Evolutionary conservation across 2,329 filamentous ascomycete species (phyloP).

Genomic region (Furcasterigmium sp.): DNA sequence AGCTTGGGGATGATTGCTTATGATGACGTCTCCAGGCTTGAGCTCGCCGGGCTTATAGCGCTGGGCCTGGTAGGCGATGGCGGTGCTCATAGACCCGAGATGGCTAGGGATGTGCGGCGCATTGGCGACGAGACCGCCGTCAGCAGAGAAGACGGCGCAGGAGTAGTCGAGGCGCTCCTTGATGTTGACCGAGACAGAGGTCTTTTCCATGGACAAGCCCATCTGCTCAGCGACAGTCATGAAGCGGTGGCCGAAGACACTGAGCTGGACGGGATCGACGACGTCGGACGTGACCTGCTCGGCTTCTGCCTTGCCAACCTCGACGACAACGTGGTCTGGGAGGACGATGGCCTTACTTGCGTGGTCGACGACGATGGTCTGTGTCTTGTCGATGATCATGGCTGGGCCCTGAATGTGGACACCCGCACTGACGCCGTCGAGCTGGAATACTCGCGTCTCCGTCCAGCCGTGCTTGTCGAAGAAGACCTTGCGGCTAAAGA

Average conservation of each 20-base stretch:
- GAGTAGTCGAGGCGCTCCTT: conserved; percentile 79
- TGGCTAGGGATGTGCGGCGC: conserved; percentile 72
- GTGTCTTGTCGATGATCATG: conserved; percentile 63
- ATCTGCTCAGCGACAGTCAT: conserved; percentile 82
- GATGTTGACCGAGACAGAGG: conserved; percentile 69
- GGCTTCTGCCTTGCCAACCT: conserved; percentile 55
- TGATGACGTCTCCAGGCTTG: conserved; percentile 67
- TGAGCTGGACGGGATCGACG: conserved; percentile 66
- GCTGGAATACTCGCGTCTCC: conserved; percentile 62
- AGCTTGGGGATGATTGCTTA: conserved; percentile 44
- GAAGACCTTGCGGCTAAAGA: conserved; percentile 3
- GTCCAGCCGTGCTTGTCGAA: conserved; percentile 31
- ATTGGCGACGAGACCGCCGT: conserved; percentile 68
- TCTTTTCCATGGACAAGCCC: conserved; percentile 72
- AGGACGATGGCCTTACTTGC: conserved; percentile 25
- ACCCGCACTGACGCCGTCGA: conserved; percentile 56
- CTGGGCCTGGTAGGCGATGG: conserved; percentile 59
- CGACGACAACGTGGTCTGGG: conserved; percentile 29
- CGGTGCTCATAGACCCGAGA: conserved; percentile 71
- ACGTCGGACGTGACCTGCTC: conserved; percentile 40
- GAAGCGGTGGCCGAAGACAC: conserved; percentile 72
- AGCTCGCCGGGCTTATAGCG: conserved; percentile 66
- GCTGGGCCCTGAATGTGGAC: conserved; percentile 60
- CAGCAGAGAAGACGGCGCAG: conserved; percentile 69
- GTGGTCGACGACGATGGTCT: conserved; percentile 67